A percentile compares a stretch with the other conserved stretches of the same genome.
Evolutionary conservation across 257 asterid genomes (phyloP).

Genomic region (Apocynum venetum): DNA sequence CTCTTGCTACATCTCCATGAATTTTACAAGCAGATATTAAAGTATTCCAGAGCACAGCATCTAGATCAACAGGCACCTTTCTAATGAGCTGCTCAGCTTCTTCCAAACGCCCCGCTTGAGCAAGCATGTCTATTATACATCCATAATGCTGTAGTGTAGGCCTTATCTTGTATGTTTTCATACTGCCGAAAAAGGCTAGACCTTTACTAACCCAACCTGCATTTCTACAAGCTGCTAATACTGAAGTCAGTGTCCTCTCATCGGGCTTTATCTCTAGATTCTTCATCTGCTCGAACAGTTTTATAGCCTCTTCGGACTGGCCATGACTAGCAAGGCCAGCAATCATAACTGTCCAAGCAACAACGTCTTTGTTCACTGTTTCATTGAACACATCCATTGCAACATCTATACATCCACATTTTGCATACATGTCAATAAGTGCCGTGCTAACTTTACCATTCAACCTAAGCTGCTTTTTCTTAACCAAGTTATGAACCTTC

Average conservation of each 20-base stretch:
- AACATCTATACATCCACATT: constrained; percentile 49
- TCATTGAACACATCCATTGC: constrained; percentile 34
- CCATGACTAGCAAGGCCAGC: constrained; percentile 47
- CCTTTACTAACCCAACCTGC: constrained; percentile 49
- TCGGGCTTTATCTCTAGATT: constrained; percentile 39
- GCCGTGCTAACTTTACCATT: constrained; percentile 37
- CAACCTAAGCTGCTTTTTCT: constrained; percentile 6
- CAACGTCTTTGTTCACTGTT: constrained; percentile 36
- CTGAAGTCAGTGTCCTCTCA: constrained; percentile 39
- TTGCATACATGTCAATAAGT: constrained; percentile 47
- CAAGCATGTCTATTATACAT: constrained; percentile 51
- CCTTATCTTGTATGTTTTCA: constrained; percentile 34
- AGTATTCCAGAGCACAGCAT: constrained; percentile 42
- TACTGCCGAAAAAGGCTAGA: constrained; percentile 30
- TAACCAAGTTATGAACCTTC: constrained; percentile 18
- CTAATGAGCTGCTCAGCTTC: constrained; percentile 39
- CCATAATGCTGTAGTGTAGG: constrained; percentile 54
- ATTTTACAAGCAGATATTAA: constrained; percentile 45
- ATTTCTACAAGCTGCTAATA: constrained; percentile 47
- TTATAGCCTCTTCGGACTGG: constrained; percentile 33
- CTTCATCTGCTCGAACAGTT: constrained; percentile 35
- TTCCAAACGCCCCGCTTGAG: constrained; percentile 39
- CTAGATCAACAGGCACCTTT: constrained; percentile 45
- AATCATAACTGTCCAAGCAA: constrained; percentile 53
- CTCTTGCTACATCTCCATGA: constrained; percentile 28